Evolutionary conservation across 2,329 filamentous ascomycete genomes (phyloP), one percentile per base, ranked within the genome.

Genomic region (Coniochaeta pulveracea): DNA sequence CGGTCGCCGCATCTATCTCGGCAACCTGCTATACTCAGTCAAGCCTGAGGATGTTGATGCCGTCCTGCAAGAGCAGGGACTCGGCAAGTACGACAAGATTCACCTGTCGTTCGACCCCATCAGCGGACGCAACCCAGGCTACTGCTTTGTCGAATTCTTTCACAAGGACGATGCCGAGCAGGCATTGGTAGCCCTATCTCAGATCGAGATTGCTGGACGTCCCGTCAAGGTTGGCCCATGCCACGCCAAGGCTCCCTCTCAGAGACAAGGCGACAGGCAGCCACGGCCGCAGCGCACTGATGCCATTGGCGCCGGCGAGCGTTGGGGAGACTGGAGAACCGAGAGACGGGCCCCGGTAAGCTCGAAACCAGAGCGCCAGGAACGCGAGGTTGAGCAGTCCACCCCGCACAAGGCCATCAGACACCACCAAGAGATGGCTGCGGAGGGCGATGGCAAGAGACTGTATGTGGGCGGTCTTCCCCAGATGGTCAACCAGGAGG

Each of bases 61-160:
- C 2, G 39, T 60, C 17, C 46, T 63, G 11, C 38, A 35, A 19
- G 43, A 46, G 14, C 40, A 46, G 27, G 53, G 50, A 17, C 58
- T 64, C 11, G 50, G 40, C 3, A 42, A 50, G 10, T 55, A 55
- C 36, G 63, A 69, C 42, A 69, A 71, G 29, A 70, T 84, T 41
- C 74, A 80, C 49, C 78, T 85, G 44, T 76, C 76, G 1, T 65
- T 80, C 34, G 78, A 85, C 45, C 69, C 76, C 2, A 72, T 80
- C 51, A 79, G 70, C 19, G 72, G 68, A 25, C 64, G 78, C 27
- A 85, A 84, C 49, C 78, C 78, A 1, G 79, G 76, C 23, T 84
- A 83, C 56, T 85, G 79, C 57, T 85, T 85, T 44, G 71, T 84
- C 28, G 79, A 85, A 46, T 71, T 85, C 37, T 52, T 54, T 28